Base-by-base conservation (phyloP, 2,329 filamentous ascomycete species). In the Fusarium equiseti region DNA sequence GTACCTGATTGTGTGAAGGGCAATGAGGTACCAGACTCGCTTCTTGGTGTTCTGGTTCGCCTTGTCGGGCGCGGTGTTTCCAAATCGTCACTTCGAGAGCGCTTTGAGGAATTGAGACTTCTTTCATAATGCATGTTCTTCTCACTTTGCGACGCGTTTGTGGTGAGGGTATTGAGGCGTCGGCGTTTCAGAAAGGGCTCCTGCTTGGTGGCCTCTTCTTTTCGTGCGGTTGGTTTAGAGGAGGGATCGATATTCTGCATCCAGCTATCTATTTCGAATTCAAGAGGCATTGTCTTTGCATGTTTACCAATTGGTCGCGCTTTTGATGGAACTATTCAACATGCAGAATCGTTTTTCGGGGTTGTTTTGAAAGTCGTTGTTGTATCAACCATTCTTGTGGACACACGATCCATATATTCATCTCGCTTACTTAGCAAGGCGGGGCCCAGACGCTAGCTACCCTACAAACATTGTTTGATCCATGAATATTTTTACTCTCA, bases 21-120 rank as follows among this genome's bases (percentile, higher is more conserved):
- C 10, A 67, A 43, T 15, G 64, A 67, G 22, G 32, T 49, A 20
- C 40, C 24, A n/a, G 64, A 67, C 40, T 60, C 64, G 5, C 49
- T 67, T 31, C 61, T 67, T 2, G 64, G 61, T 3, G 61, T 60
- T 24, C 43, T 51, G 10, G 46, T 50, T 7, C 31, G 16, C 44
- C 61, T 46, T 9, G 29, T 20, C 13, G 52, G 24, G 8, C 58
- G 61, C 27, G 64, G 54, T 9, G 61, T 65, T 38, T 67, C 49
- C 7, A 38, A 22, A 44, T 45, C 22, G 5, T 56, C 40, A 3
- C n/a, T n/a, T 11, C 27, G 38, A 20, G 22, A 13, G n/a, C 20
- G 56, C 20, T 54, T 59, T 5, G 31, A 52, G 12, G 49, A 51
- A 27, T 27, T 51, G 32, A 40, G 49, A 27, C 22, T 38, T 6